Base-by-base conservation (phyloP, 2,329 filamentous ascomycete genomes). In the Pseudocercospora cruenta region DNA sequence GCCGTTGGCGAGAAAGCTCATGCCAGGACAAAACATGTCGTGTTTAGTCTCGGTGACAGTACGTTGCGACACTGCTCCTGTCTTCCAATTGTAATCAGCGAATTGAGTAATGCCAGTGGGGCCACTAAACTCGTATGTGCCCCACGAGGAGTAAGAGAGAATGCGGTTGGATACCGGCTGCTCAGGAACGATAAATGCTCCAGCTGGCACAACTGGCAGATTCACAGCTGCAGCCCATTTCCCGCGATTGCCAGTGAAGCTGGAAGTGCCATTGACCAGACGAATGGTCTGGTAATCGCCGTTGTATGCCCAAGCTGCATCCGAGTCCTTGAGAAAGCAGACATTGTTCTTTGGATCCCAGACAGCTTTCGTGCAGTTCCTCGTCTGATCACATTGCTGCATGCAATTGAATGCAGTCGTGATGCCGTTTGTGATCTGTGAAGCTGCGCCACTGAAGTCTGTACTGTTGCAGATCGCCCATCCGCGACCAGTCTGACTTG, bases 11-110 rank as follows among this genome's bases (percentile, higher is more conserved):
- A 84, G 82, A 12, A 83, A 74, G 7, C 80, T 83, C 59, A 87
- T 84, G 1, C 85, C 86, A 0, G 86, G 85, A 70, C 85, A 87
- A 69, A 86, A 86, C 84, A 86, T 86, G 70, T 86, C 84, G 69
- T 86, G 83, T 3, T 79, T 70, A 0, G 82, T 86, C 65, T 83
- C 75, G 8, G 69, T 69, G 1, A 82, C 63, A 19, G 45, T 49
- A 12, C 67, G 59, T 33, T 67, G 45, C 31, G 59, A 65, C 4
- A 70, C 65, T 12, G 31, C 59, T 24, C 64, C 61, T 1, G 64
- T 65, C 62, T 62, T 54, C 51, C 51, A 65, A 33, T 69, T 62
- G 58, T 63, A 69, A 21, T 65, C 62, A 7, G 67, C 49, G 36
- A 62, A 63, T 49, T 64, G 61, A 16, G 65, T 67, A 10, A 39